Evolutionary conservation across 208 protist species (phyloP), one percentile per base, ranked within the genome.

Genomic region (Endotrypanum monterogeii): DNA sequence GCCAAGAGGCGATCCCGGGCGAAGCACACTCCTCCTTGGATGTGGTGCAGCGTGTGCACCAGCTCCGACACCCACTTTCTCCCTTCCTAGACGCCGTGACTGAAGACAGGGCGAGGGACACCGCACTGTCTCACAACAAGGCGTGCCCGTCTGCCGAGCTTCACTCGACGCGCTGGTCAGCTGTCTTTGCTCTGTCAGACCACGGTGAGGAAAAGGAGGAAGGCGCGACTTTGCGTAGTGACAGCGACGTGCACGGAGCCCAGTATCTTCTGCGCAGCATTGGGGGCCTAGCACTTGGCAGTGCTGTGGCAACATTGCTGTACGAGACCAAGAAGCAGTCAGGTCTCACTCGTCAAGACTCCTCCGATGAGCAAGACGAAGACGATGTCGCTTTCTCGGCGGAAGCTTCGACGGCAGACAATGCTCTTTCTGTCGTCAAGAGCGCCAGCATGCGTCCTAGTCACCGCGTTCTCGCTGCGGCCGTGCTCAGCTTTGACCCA

Each of bases 381-480:
- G 62, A 71, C 71, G 71, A 67, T n/a, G 62, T 71, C 11, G 74
- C 69, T 8, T 70, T 50, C 1, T 81, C 70, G 0, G 61, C 52
- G n/a, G 37, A 25, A 48, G 39, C 54, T 23, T 55, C 37, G 32
- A 62, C 71, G 7, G 82, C 1, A 25, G 57, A 20, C 0, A 72
- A 41, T 63, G 14, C 57, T 20, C 30, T 16, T 39, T 35, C 25
- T 9, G 37, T 8, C 28, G 65, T 12, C 18, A 46, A 14, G 32
- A 57, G 58, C 55, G 68, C 41, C 32, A 83, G 71, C 44, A 66
- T 74, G 51, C 78, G 80, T 11, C 81, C 86, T 28, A 82, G 85
- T 16, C 83, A 89, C 57, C 92, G 86, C 14, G 65, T 94, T 14
- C 85, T 96, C n/a, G 61, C 58, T 2, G 78, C 80, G 9, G 89